Evolutionary conservation across 2,329 filamentous ascomycete species (phyloP), one percentile per base, ranked within the genome.

Genomic region (Apiospora rasikravindrae): DNA sequence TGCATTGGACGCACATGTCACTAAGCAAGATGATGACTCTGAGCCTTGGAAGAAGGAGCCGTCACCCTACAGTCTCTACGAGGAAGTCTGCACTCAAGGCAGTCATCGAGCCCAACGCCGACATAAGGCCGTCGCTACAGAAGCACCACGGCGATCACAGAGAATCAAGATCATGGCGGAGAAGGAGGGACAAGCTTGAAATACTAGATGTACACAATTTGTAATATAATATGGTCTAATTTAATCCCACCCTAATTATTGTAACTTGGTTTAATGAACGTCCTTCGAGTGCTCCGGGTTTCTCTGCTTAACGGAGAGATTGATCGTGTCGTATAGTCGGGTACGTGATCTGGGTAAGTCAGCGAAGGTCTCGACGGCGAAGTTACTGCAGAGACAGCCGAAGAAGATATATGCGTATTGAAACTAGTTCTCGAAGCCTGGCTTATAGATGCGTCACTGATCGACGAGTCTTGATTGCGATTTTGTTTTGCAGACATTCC

Each of bases 21-120:
- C 51, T 29, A 57, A 11, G 51, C 51, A 57, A 53, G n/a, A 57
- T 14, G 51, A 57, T 53, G 49, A 57, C 26, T 57, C 51, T 57
- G 26, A 29, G 51, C 51, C 51, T 29, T 57, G 26, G 26, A 57
- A 57, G 51, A 57, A 29, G 51, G 51, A 57, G 51, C 51, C 51
- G 14, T 57, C 51, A 29, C 51, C 51, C n/a, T 26, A 53, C 49
- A 29, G 51, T 8, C 51, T 29, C 13, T 29, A 57, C 26, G 51
- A 57, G 51, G 51, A 57, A 29, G 51, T 29, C 11, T 24, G 26
- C 24, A 29, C 24, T 29, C 51, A 57, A 57, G 13, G 14, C 49
- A 53, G 49, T 57, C 51, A 29, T 57, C 51, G 51, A 57, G 51
- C 24, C 51, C 4, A 57, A 57, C 51, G 51, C 26, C 51, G 14